phyloP scores from a whole-genome alignment of 768 basidiomycete species.

The Crucibulum laeve region DNA sequence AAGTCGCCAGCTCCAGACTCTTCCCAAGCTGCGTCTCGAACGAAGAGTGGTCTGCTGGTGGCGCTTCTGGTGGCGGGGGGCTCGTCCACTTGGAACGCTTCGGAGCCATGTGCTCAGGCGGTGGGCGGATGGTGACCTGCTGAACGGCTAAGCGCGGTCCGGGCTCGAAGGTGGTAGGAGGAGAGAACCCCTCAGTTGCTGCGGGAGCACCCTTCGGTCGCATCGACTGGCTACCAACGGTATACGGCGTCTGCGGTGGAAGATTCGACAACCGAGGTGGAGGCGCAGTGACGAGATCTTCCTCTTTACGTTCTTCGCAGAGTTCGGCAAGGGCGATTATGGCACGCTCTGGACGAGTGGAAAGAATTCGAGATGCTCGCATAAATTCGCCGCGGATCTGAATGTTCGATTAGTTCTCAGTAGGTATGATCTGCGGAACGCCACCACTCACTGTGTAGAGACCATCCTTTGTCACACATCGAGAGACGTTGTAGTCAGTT shows the following conservation, averaged over 20 bases:
- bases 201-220: constrained; percentile 37
- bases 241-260: constrained; percentile 71
- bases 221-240: constrained; percentile 57
- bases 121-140: constrained; percentile 35
- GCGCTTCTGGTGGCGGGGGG: constrained; percentile 75
- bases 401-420: constrained; percentile 5
- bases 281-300: constrained; percentile 53
- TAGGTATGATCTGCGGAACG: background rate
- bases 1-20: constrained; percentile 65
- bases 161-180: constrained; percentile 46
- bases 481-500: constrained; percentile 90
- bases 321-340: constrained; percentile 82
- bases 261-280: constrained; percentile 38
- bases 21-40: constrained; percentile 68
- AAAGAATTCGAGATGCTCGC: constrained; percentile 86
- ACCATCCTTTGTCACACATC: constrained; percentile 95
- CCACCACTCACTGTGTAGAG: constrained; percentile 78
- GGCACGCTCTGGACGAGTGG: constrained; percentile 75
- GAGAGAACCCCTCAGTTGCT: constrained; percentile 46
- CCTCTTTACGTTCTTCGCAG: constrained; percentile 83
- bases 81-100: constrained; percentile 81
- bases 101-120: constrained; percentile 78
- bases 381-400: constrained; percentile 99
- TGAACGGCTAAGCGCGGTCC: constrained; percentile 22
- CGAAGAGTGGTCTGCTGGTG: constrained; percentile 56